Conservation (phyloP, 2,329 filamentous ascomycete species). For the Ophiocordyceps australis region DNA sequence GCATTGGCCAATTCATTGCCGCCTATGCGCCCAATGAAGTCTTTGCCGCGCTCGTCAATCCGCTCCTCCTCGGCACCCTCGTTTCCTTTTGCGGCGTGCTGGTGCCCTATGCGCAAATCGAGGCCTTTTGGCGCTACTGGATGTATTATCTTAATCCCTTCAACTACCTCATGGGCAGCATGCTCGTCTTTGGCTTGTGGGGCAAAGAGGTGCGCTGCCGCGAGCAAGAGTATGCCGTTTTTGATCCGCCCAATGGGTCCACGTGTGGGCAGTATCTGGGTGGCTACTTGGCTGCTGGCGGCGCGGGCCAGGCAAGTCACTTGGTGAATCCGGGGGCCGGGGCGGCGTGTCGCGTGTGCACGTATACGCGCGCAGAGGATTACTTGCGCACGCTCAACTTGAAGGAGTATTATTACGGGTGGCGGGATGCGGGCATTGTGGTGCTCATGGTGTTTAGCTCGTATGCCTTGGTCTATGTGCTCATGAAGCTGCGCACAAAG, state of each 20-base stretch:
- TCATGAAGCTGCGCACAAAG: slow-evolving; percentile 31
- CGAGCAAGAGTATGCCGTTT: slow-evolving; percentile 27
- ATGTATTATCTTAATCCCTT: slow-evolving; percentile 44
- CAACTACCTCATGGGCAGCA: slow-evolving; percentile 39
- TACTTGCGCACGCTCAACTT: slow-evolving; percentile 43
- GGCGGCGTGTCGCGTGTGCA: slow-evolving; percentile 38
- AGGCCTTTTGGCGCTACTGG: slow-evolving; percentile 50
- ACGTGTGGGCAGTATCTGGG: slow-evolving; percentile 41
- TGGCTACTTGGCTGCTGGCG: slow-evolving; percentile 24
- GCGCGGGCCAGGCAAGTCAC: slow-evolving; percentile 24
- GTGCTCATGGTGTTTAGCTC: slow-evolving; percentile 35
- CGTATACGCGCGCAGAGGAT: slow-evolving; percentile 37
- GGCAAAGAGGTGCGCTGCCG: slow-evolving; percentile 25
- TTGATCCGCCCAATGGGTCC: slow-evolving; percentile 27
- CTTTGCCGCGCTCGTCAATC: slow-evolving; percentile 39
- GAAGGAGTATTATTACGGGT: slow-evolving; percentile 41
- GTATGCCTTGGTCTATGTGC: slow-evolving; percentile 25
- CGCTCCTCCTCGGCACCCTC: slow-evolving; percentile 35
- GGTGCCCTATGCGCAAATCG: slow-evolving; percentile 45
- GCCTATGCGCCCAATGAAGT: slow-evolving; percentile 43
- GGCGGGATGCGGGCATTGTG: slow-evolving; percentile 45
- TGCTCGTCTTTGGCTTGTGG: slow-evolving; percentile 34
- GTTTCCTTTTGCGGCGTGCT: slow-evolving; percentile 60
- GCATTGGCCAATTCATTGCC: slow-evolving; percentile 44
- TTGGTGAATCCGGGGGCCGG: slow-evolving; percentile 42